Conservation (phyloP, 2,329 filamentous ascomycete species). For the Penicillium sp. region DNA sequence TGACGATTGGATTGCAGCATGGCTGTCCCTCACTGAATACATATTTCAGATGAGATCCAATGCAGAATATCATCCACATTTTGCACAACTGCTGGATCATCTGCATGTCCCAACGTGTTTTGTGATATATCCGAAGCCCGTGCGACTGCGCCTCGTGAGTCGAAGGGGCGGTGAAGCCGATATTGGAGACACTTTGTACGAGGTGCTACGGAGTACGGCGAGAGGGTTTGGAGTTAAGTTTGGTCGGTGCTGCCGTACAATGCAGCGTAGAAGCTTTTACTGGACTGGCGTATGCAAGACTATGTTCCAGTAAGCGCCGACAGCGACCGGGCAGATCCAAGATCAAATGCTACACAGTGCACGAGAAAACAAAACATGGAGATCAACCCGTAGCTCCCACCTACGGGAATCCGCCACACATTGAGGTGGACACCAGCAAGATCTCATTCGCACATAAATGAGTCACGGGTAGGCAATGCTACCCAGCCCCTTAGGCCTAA, state of each 20-base stretch:
- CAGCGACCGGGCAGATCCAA: neutral
- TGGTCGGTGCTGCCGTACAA: neutral
- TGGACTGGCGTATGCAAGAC: constrained; percentile 1
- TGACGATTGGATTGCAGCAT: constrained; percentile 16
- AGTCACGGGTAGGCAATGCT: constrained; percentile 14
- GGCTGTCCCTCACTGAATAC: constrained; percentile 11
- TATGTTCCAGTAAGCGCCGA: constrained; percentile 12
- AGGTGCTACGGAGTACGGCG: constrained; percentile 8
- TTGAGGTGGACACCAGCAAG: neutral
- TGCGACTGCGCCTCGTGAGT: constrained; percentile 14
- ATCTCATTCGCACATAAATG: constrained; percentile 3
- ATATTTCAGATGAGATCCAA: constrained; percentile 2
- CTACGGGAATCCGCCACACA: constrained; percentile 1
- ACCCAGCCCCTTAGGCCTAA: constrained; percentile 4
- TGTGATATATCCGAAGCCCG: constrained; percentile 8
- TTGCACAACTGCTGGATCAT: constrained; percentile 14
- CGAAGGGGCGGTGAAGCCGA: constrained; percentile 16
- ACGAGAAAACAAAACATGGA: neutral
- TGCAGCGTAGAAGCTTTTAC: neutral
- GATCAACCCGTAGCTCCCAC: constrained; percentile 2
- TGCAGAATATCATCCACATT: neutral
- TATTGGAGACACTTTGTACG: neutral
- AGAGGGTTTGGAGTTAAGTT: constrained; percentile 4
- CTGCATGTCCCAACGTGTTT: constrained; percentile 19
- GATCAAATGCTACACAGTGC: neutral